Base-by-base conservation (phyloP, 2,329 filamentous ascomycete genomes). In the Cladorrhinum sp. region DNA sequence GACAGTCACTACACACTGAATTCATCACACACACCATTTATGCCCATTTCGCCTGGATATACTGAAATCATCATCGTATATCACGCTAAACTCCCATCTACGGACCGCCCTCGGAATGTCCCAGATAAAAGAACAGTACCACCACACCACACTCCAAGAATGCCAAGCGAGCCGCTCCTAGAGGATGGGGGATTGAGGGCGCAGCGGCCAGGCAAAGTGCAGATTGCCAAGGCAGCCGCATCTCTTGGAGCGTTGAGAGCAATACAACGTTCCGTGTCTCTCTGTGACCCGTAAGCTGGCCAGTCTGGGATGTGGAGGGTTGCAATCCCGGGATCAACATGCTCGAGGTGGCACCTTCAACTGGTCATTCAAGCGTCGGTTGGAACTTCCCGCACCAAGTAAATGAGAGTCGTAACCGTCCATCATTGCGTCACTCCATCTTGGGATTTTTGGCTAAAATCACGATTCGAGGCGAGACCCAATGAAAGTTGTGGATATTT, bases 201-300 rank as follows among this genome's bases (percentile, higher is more conserved):
- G 36, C 14, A 42, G 14, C 16, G 36, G 14, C 10, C 4, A 16
- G 10, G 16, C 10, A 8, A 16, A 4, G 16, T 42, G 36, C 10
- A 14, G 36, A 42, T 54, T 56, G 62, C 62, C 62, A 64, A 64
- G 62, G 62, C 49, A 57, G 62, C 62, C 62, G 59, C 62, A 61
- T 50, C 39, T 53, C 56, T 59, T 54, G 55, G 46, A 10, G 18
- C 4, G 46, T 9, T 3, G 18, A 12, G 8, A 50, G 26, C 26
- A 10, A 36, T 28, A 24, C 21, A 26, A 51, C 49, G 49, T 24
- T 24, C 49, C 49, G 49, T 51, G 4, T 16, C 33, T n/a, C n/a
- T n/a, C n/a, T n/a, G n/a, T 30, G 26, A 30, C 26, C 26, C 4
- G 26, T 30, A n/a, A n/a, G 4, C 26, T 5, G 4, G 26, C 6